phyloP scores from a whole-genome alignment of 1,284 basidiomycete species.

The Cutaneotrichosporon curvatum region DNA sequence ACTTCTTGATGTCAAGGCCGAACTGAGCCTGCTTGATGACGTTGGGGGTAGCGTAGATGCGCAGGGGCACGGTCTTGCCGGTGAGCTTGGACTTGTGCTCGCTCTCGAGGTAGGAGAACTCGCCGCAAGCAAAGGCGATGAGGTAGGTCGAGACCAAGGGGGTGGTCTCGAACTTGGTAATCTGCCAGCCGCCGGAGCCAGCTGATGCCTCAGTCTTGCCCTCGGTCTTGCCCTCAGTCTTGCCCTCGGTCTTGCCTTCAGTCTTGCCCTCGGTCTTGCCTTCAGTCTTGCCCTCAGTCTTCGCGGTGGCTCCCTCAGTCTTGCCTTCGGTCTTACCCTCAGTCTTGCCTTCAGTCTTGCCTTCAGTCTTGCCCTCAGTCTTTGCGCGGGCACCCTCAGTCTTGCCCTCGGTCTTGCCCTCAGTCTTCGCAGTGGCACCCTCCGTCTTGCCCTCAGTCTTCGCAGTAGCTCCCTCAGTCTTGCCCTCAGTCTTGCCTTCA shows the following conservation, averaged over 20 bases:
- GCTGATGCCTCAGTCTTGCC: slow-evolving; percentile 34
- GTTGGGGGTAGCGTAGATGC: slow-evolving; percentile 84
- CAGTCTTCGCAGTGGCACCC: slow-evolving; percentile 47
- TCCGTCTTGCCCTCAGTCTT: slow-evolving; percentile 47
- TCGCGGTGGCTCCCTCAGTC: slow-evolving; percentile 29
- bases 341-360: slow-evolving; percentile 20
- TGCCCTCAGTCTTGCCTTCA: slow-evolving; percentile 36
- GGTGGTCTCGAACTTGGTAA: slow-evolving; percentile 68
- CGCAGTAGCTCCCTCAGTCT: no score
- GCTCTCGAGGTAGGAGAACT: slow-evolving; percentile 66
- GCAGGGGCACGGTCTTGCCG: slow-evolving; percentile 71
- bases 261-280: slow-evolving; percentile 48
- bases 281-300: slow-evolving; percentile 41
- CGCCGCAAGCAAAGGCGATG: slow-evolving; percentile 83
- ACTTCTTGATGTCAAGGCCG: slow-evolving; percentile 81
- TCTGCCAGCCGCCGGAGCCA: slow-evolving; percentile 56
- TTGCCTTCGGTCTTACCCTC: slow-evolving; percentile 39
- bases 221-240: slow-evolving; percentile 34
- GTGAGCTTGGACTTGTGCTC: slow-evolving; percentile 76
- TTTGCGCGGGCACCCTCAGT: slow-evolving; percentile 40
- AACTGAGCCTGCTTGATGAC: slow-evolving; percentile 61
- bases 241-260: slow-evolving; percentile 22
- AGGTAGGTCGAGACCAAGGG: slow-evolving; percentile 86
- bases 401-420: slow-evolving; percentile 44
- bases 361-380: slow-evolving; percentile 44